phyloP scores from a whole-genome alignment of 2,329 filamentous ascomycete species.

The Neofusicoccum parvum region DNA sequence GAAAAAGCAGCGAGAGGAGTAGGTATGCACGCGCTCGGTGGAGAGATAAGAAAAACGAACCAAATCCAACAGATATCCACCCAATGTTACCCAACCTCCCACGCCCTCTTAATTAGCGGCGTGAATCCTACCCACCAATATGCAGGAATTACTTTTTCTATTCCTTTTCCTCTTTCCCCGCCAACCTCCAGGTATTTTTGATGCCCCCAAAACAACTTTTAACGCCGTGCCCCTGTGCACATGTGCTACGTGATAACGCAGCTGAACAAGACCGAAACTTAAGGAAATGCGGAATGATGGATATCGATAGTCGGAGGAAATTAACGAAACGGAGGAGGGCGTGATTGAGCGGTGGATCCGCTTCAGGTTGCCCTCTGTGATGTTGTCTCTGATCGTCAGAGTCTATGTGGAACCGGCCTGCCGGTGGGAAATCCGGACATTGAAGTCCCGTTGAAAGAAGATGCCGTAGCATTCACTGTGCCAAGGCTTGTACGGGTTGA shows the following conservation, averaged over 20 bases:
- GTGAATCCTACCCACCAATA: neutral
- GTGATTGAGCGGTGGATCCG: neutral
- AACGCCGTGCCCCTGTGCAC: neutral
- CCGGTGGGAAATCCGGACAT: slow-evolving; percentile 21
- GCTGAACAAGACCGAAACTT: no score
- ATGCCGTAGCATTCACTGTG: slow-evolving; percentile 20
- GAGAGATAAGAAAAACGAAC: neutral
- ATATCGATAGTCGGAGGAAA: neutral
- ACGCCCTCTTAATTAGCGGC: neutral
- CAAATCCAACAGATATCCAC: neutral
- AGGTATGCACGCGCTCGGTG: neutral
- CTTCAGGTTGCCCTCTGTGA: neutral
- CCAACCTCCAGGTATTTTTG: neutral
- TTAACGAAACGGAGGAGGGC: neutral
- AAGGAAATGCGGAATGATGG: neutral
- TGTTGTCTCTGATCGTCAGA: neutral
- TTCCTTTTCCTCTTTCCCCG: neutral
- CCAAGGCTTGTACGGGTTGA: slow-evolving; percentile 19
- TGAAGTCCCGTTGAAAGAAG: slow-evolving; percentile 21
- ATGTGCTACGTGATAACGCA: no score
- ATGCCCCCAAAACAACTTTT: neutral
- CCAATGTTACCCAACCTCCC: neutral
- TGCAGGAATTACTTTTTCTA: slow-evolving; percentile 1
- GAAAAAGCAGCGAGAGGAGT: neutral
- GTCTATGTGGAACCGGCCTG: slow-evolving; percentile 5